These are phyloP conservation scores for Colletotrichum orchidophilum DNA, from an alignment of 2,329 filamentous ascomycete species.

Conservation along the genomic window DNA sequence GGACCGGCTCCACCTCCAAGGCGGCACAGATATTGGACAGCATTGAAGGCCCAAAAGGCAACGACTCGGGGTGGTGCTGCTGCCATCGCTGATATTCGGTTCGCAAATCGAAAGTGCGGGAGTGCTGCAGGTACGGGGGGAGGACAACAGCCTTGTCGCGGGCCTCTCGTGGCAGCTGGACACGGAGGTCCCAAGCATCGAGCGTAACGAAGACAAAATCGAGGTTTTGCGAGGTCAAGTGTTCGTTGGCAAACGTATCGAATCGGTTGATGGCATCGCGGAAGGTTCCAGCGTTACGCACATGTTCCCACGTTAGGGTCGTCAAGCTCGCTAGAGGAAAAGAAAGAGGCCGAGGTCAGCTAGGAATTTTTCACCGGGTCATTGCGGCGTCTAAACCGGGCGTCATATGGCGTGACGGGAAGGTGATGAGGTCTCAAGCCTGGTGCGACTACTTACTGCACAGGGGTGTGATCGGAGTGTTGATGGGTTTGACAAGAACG, in stretches of 20 bases:
- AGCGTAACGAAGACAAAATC: constrained; percentile 99
- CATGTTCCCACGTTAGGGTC: constrained; percentile 98
- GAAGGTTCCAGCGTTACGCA: constrained; percentile 96
- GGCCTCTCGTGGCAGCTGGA: constrained; percentile 96
- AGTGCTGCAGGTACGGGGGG: constrained; percentile 96
- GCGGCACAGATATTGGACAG: constrained; percentile 98
- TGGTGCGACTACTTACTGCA: constrained; percentile 81
- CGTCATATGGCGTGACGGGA: constrained; percentile 26
- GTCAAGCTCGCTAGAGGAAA: constrained; percentile 82
- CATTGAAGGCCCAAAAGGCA: constrained; percentile 95
- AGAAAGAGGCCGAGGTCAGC: constrained; percentile 37
- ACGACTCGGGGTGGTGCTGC: constrained; percentile 95
- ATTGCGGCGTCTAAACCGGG: constrained; percentile 20
- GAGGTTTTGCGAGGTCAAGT: constrained; percentile 88
- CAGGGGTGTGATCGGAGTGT: constrained; percentile 96
- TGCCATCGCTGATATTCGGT: constrained; percentile 99
- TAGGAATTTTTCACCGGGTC: constrained; percentile 38
- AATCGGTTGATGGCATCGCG: constrained; percentile 96
- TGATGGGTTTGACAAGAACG: constrained; percentile 96
- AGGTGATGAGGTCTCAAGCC: constrained; percentile 22
- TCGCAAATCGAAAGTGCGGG: constrained; percentile 93
- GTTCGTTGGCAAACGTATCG: constrained; percentile 91
- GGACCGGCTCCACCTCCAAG: constrained; percentile 96
- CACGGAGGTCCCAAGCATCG: constrained; percentile 97
- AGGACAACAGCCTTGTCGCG: constrained; percentile 98